These are phyloP conservation scores for Panicum virgatum DNA, from an alignment of 202 grass and related monocot genomes.

Conservation along the genomic window DNA sequence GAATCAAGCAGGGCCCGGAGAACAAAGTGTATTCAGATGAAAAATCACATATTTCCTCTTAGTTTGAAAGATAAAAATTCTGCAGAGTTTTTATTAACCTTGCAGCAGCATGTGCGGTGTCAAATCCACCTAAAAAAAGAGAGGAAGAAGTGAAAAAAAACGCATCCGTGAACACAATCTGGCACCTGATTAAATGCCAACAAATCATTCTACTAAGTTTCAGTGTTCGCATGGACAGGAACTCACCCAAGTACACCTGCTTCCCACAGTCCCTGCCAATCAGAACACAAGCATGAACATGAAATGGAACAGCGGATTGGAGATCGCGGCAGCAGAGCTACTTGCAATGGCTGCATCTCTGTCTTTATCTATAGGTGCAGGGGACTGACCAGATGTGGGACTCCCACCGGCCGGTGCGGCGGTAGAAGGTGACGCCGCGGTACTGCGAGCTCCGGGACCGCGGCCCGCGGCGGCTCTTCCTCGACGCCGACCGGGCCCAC, in stretches of 20 bases:
- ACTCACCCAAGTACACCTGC: slow-evolving; percentile 79
- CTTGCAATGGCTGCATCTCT: not conserved
- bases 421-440: slow-evolving; percentile 97
- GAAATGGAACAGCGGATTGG: not conserved
- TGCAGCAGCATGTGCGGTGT: slow-evolving; percentile 72
- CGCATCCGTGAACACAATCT: not conserved
- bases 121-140: slow-evolving; percentile 62
- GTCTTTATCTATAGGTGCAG: not conserved
- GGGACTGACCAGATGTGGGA: slow-evolving; percentile 84
- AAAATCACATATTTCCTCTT: not conserved
- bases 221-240: not conserved
- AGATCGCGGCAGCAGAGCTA: not conserved
- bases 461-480: slow-evolving; percentile 89
- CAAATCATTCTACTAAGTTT: not conserved
- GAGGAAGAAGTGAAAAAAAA: not conserved
- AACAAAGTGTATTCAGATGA: not conserved
- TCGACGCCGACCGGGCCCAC: slow-evolving; percentile 40
- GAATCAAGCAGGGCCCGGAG: not conserved
- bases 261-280: slow-evolving; percentile 76
- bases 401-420: slow-evolving; percentile 95
- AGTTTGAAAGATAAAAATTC: not conserved
- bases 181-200: not conserved
- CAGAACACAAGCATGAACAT: not conserved
- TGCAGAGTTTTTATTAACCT: slow-evolving; percentile 39
- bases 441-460: slow-evolving; percentile 96